Evolutionary conservation across 83 land plant species (phyloP).

Genomic region (Picea abies): DNA sequence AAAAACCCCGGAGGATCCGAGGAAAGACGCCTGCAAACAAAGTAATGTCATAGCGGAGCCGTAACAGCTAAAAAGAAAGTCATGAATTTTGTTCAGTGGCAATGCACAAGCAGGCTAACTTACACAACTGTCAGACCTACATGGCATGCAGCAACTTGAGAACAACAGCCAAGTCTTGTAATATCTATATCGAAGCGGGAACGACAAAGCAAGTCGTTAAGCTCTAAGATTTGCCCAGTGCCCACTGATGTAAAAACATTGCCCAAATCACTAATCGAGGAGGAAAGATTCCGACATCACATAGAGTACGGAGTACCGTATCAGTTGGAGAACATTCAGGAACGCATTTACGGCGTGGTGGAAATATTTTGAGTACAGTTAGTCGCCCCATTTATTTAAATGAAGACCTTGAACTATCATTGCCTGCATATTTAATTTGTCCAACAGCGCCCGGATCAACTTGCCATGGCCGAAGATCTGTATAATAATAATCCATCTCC

Average conservation of each 20-base stretch:
- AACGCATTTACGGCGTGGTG: not conserved
- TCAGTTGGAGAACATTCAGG: not conserved
- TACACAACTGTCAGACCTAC: not conserved
- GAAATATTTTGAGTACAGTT: not conserved
- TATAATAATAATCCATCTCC: not conserved
- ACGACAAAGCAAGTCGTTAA: not conserved
- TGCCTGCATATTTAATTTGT: not conserved
- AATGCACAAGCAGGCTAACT: not conserved
- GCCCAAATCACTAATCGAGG: no score
- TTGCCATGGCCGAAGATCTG: not conserved
- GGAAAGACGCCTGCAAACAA: no score
- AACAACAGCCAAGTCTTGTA: not conserved
- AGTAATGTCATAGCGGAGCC: no score
- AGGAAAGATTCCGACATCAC: no score
- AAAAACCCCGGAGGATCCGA: no score
- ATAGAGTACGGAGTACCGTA: no score
- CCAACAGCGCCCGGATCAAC: not conserved
- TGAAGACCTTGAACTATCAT: slow-evolving; percentile 4
- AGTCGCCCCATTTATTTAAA: not conserved
- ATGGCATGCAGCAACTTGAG: not conserved
- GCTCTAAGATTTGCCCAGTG: not conserved
- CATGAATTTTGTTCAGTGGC: not conserved
- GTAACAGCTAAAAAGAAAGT: no score
- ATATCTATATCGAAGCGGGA: no score
- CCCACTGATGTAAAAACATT: not conserved